Conservation (phyloP, 352 stramenopile species). For the Globisporangium heterothallicum region DNA sequence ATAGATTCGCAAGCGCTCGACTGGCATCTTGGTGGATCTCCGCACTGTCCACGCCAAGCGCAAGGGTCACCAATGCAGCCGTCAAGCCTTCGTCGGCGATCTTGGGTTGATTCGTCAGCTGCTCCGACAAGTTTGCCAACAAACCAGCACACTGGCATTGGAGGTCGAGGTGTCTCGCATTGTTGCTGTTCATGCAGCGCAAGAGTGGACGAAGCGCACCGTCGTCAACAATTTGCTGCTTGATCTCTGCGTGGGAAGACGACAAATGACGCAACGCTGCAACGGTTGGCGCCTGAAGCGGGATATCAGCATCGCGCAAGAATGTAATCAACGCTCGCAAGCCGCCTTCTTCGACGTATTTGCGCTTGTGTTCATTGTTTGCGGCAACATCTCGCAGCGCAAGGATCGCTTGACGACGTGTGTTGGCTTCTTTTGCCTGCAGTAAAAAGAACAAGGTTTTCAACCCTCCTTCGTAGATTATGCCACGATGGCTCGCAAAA, state of each 20-base stretch:
- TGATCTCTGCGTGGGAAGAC: slow-evolving; percentile 74
- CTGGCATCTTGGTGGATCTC: slow-evolving; percentile 95
- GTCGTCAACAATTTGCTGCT: slow-evolving; percentile 77
- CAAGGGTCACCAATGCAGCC: slow-evolving; percentile 75
- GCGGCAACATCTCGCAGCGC: slow-evolving; percentile 88
- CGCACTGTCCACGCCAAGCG: slow-evolving; percentile 59
- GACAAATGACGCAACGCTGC: slow-evolving; percentile 90
- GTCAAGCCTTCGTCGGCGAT: slow-evolving; percentile 92
- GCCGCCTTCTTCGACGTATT: slow-evolving; percentile 86
- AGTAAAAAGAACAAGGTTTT: slow-evolving; percentile 90
- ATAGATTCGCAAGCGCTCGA: slow-evolving; percentile 90
- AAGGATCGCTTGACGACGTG: slow-evolving; percentile 84
- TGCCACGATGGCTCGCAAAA: slow-evolving; percentile 77
- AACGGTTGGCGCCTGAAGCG: slow-evolving; percentile 86
- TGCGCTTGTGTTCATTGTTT: slow-evolving; percentile 85
- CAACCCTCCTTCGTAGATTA: slow-evolving; percentile 88
- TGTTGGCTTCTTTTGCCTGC: slow-evolving; percentile 89
- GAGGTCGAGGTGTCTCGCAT: slow-evolving; percentile 86
- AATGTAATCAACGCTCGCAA: slow-evolving; percentile 87
- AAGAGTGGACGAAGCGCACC: slow-evolving; percentile 82
- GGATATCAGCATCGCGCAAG: slow-evolving; percentile 80
- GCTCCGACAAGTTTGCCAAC: slow-evolving; percentile 92
- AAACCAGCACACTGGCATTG: slow-evolving; percentile 91
- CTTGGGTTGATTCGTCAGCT: slow-evolving; percentile 84
- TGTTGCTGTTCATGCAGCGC: slow-evolving; percentile 74